Evolutionary conservation across 192 early-diverging fungal species (phyloP).

Genomic region (Pecoramyces ruminantium): DNA sequence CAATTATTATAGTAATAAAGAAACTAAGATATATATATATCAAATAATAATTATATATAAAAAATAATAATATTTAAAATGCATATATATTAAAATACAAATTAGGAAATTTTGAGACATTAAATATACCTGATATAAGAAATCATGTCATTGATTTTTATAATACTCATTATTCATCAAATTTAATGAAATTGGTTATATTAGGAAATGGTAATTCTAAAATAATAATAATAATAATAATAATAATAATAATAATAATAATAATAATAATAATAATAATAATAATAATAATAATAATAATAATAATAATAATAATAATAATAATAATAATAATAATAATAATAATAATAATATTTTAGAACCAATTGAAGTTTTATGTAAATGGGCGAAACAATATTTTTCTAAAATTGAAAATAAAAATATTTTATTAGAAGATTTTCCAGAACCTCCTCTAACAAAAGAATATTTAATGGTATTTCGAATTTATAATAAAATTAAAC

Average conservation of each 20-base stretch:
- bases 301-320: too few relatives aligned
- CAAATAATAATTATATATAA: background rate
- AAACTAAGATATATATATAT: too few relatives aligned
- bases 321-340: too few relatives aligned
- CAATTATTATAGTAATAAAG: too few relatives aligned
- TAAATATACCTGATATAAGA: conserved; percentile 50
- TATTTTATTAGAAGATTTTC: background rate
- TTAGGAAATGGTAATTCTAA: conserved; percentile 63
- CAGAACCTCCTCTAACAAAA: background rate
- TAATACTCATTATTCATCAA: conserved; percentile 75
- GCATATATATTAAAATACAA: too few relatives aligned
- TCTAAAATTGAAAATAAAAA: conserved; percentile 14
- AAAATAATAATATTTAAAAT: background rate
- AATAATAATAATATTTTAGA: too few relatives aligned
- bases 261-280: too few relatives aligned
- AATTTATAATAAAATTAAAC: too few relatives aligned
- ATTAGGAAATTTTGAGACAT: conserved; percentile 70
- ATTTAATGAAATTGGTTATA: conserved; percentile 86
- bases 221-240: too few relatives aligned
- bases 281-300: too few relatives aligned
- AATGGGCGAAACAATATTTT: conserved; percentile 72
- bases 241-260: too few relatives aligned
- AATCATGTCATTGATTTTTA: conserved; percentile 81
- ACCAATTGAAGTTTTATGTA: conserved; percentile 60
- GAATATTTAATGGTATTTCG: background rate